Conservation (phyloP, 345 rosid genomes). For the Euclidium syriacum region DNA sequence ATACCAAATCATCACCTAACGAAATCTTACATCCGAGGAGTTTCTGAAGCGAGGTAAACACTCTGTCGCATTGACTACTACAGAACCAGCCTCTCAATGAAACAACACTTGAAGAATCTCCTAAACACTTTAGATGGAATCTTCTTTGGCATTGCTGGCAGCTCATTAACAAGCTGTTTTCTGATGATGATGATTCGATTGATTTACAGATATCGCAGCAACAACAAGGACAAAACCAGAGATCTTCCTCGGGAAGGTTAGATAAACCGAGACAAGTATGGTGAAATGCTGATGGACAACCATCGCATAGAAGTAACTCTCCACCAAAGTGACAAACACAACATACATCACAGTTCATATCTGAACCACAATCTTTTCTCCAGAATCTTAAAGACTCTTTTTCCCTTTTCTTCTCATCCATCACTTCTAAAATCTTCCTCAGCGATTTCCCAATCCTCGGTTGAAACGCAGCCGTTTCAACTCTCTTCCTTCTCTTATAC, state of each 20-base stretch:
- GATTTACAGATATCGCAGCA: slow-evolving; percentile 51
- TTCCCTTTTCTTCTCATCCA: not conserved
- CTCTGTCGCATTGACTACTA: slow-evolving; percentile 39
- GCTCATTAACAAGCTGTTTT: slow-evolving; percentile 2
- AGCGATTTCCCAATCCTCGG: slow-evolving; percentile 32
- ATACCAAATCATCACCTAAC: slow-evolving; percentile 44
- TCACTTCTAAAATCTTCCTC: not conserved
- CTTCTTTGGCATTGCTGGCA: slow-evolving; percentile 60
- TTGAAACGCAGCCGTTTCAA: slow-evolving; percentile 30
- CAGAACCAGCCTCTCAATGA: slow-evolving; percentile 47
- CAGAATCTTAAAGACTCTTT: not conserved
- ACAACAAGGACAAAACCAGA: slow-evolving; percentile 81
- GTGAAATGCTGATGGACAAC: slow-evolving; percentile 53
- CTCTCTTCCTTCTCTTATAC: slow-evolving; percentile 16
- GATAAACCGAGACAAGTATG: slow-evolving; percentile 43
- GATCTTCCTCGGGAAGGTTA: slow-evolving; percentile 48
- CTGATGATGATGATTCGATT: not conserved
- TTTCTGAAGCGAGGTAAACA: slow-evolving; percentile 29
- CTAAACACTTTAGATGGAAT: slow-evolving; percentile 47
- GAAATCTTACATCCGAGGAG: slow-evolving; percentile 47
- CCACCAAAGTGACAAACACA: slow-evolving; percentile 49
- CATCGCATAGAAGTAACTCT: slow-evolving; percentile 49
- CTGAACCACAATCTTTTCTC: not conserved
- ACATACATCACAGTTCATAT: slow-evolving; percentile 25
- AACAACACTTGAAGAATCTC: not conserved